Conservation (phyloP, 805 yeast genomes). For the Kluyveromyces siamensis region DNA sequence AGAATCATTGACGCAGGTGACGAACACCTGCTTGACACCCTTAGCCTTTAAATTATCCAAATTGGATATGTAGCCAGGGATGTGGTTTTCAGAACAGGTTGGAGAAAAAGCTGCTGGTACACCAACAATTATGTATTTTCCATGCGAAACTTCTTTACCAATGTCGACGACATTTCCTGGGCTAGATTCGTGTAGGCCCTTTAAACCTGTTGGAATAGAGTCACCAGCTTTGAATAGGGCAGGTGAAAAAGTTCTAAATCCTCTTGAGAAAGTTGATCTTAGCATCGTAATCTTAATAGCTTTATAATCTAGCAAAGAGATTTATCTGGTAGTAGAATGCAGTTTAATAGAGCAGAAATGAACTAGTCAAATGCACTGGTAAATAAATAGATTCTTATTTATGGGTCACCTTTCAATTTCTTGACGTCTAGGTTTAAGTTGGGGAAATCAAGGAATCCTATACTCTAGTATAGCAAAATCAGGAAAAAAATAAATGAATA, state of each 20-base stretch:
- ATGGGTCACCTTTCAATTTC: no score
- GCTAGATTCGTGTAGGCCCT: constrained; percentile 47
- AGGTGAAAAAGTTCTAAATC: constrained; percentile 19
- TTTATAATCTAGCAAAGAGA: neutral
- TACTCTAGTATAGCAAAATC: no score
- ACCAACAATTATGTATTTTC: constrained; percentile 48
- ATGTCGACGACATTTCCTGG: constrained; percentile 57
- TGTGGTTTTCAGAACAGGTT: constrained; percentile 60
- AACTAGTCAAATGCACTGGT: no score
- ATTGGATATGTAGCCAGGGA: constrained; percentile 56
- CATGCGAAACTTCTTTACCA: constrained; percentile 37
- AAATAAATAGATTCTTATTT: no score
- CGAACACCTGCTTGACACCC: constrained; percentile 54
- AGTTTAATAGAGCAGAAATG: no score
- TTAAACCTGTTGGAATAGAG: constrained; percentile 43
- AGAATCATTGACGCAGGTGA: constrained; percentile 78
- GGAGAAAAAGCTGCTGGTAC: constrained; percentile 87
- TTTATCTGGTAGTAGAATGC: no score
- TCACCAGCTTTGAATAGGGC: constrained; percentile 46
- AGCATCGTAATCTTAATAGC: constrained; percentile 1
- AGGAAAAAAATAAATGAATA: no score
- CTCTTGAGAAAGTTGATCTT: constrained; percentile 8
- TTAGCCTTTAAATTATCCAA: constrained; percentile 46
- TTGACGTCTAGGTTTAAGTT: no score
- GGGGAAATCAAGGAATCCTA: no score